Conservation (phyloP, 345 rosid species). For the Lepidium sativum region DNA sequence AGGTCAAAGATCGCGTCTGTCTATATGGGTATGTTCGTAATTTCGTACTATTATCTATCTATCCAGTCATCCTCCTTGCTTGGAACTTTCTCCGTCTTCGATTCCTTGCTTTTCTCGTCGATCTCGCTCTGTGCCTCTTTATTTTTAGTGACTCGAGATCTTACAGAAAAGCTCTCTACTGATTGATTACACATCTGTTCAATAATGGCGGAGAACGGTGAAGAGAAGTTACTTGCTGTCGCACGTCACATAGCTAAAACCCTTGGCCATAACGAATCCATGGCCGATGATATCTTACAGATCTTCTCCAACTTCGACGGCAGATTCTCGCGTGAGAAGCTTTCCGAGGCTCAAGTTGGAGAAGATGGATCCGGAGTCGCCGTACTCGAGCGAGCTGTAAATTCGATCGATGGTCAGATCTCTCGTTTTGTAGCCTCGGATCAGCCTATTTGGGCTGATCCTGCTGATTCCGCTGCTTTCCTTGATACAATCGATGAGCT, state of each 20-base stretch:
- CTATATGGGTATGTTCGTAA: constrained; percentile 7
- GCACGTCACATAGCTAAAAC: constrained; percentile 94
- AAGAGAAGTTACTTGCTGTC: constrained; percentile 77
- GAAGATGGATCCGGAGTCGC: constrained; percentile 39
- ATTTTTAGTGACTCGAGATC: not conserved
- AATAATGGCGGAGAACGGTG: constrained; percentile 59
- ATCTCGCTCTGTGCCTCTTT: not conserved
- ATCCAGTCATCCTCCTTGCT: constrained; percentile 15
- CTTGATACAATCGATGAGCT: constrained; percentile 69
- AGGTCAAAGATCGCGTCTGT: constrained; percentile 26
- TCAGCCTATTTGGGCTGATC: constrained; percentile 78
- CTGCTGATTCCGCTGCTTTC: constrained; percentile 64
- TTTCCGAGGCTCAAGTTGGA: constrained; percentile 32
- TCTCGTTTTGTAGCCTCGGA: constrained; percentile 54
- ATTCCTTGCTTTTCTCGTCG: constrained; percentile 16
- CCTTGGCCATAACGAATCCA: constrained; percentile 72
- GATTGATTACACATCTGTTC: not conserved
- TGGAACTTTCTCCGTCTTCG: constrained; percentile 26
- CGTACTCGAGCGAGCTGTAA: constrained; percentile 43
- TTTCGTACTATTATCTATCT: not conserved
- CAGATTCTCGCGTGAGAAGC: constrained; percentile 76
- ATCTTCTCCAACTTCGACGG: constrained; percentile 88
- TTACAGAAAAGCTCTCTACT: not conserved
- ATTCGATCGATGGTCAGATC: constrained; percentile 63
- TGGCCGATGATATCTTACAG: constrained; percentile 86